Evolutionary conservation across 1,139 yeast species (phyloP), one percentile per base, ranked within the genome.

Genomic region (Yamadazyma buinensis): DNA sequence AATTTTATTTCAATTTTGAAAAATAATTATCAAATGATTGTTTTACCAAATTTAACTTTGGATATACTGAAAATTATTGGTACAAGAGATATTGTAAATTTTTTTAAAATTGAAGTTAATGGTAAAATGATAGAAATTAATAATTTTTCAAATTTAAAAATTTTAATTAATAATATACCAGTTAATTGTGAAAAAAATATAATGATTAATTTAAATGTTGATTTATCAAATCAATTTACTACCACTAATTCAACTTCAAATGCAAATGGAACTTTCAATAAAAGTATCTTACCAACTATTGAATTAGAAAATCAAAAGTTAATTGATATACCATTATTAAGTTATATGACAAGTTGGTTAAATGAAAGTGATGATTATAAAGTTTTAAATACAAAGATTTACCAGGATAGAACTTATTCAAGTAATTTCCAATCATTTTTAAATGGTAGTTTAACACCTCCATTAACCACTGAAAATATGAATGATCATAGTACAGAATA

Each of bases 71-170:
- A 51, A 30, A 48, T 51, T 6, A 37, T 45, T 23, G 51, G 50
- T 18, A 48, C 57, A 11, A 46, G 47, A 34, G 44, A 47, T 10
- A 35, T 48, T 29, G 54, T 54, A 7, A 33, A 39, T 2, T 42
- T 56, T 23, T 41, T 41, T 21, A 44, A 47, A 26, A 41, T 61
- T 11, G 67, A 59, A 31, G 48, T 49, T 12, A 51, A 54, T 36
- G 64, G 62, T 1, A 42, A 40, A 25, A 30, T 48, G 33, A 36
- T 41, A 4, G 48, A 41, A 27, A 41, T 46, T 7, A 37, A 41
- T 7, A 46, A 38, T 15, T 44, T 45, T 29, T 46, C 50, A 11
- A 45, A 45, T 26, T 34, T 46, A 26, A 46, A 42, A 28, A 33
- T 46, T 14, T 29, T 35, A 14, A 30, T 46, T 6, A 41, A 35